phyloP scores from a whole-genome alignment of 2,329 filamentous ascomycete species.

The Lojkania enalia region DNA sequence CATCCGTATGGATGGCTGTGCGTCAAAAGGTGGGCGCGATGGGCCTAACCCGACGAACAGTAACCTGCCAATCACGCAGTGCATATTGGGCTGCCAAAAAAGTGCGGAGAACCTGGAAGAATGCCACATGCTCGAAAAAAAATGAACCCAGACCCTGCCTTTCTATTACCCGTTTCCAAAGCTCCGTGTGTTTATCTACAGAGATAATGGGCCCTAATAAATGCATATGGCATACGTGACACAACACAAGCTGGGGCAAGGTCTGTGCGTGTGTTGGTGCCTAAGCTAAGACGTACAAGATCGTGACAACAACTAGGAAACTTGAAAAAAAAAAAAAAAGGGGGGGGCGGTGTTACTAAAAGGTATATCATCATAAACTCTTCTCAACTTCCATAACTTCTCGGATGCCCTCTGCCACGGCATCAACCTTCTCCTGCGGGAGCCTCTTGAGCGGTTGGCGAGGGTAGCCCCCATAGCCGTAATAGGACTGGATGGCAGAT shows the following conservation, averaged over 20 bases:
- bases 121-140: neutral
- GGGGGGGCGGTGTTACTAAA: no score
- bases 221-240: conserved; percentile 2
- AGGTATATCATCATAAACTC: conserved; percentile 36
- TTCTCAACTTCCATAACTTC: conserved; percentile 70
- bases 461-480: conserved; percentile 78
- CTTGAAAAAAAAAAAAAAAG: no score
- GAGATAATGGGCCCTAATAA: neutral
- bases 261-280: neutral
- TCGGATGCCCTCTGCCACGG: conserved; percentile 46
- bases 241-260: neutral
- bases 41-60: no score
- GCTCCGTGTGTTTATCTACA: neutral
- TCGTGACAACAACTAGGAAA: no score
- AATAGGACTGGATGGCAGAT: conserved; percentile 77
- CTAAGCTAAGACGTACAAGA: no score
- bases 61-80: no score
- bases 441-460: conserved; percentile 72
- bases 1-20: no score
- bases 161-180: neutral
- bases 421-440: conserved; percentile 57
- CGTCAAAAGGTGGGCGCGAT: no score
- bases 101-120: conserved; percentile 1
- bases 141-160: no score
- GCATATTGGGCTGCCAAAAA: no score